phyloP scores from a whole-genome alignment of 148 eudicot species.

The Linanthus parryae region DNA sequence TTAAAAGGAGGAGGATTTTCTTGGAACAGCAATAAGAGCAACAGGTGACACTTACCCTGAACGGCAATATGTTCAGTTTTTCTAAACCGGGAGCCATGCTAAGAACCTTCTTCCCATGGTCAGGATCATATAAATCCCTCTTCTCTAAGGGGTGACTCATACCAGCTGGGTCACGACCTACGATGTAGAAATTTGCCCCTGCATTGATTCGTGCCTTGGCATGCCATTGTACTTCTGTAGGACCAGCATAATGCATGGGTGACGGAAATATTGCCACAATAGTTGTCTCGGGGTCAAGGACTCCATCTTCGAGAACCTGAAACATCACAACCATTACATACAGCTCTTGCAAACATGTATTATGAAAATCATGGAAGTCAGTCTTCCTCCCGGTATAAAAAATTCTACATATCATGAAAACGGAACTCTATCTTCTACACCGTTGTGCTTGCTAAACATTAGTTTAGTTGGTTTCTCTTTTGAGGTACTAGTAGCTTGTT shows the following conservation, averaged over 20 bases:
- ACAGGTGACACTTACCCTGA: conserved; percentile 43
- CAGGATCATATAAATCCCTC: conserved; percentile 86
- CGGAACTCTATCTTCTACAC: too few relatives aligned
- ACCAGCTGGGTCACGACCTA: conserved; percentile 92
- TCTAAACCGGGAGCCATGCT: conserved; percentile 93
- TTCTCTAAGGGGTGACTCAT: conserved; percentile 82
- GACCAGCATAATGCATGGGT: conserved; percentile 93
- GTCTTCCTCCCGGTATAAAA: too few relatives aligned
- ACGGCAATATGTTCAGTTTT: conserved; percentile 74
- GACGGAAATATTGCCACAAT: conserved; percentile 89
- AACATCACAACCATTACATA: too few relatives aligned
- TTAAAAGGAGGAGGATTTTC: too few relatives aligned
- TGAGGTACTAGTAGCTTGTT: too few relatives aligned
- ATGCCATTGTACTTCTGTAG: conserved; percentile 95
- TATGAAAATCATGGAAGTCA: too few relatives aligned
- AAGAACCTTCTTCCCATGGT: conserved; percentile 83
- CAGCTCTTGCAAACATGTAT: too few relatives aligned
- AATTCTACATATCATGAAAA: too few relatives aligned
- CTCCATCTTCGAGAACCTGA: conserved; percentile 83
- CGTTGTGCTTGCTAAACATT: too few relatives aligned
- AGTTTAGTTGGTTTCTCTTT: too few relatives aligned
- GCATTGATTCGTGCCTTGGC: conserved; percentile 92
- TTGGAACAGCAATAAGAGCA: too few relatives aligned
- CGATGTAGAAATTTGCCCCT: conserved; percentile 86
- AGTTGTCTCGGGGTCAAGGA: conserved; percentile 80